Base-by-base conservation (phyloP, 441 rosid genomes). In the Eutrema salsugineum region DNA sequence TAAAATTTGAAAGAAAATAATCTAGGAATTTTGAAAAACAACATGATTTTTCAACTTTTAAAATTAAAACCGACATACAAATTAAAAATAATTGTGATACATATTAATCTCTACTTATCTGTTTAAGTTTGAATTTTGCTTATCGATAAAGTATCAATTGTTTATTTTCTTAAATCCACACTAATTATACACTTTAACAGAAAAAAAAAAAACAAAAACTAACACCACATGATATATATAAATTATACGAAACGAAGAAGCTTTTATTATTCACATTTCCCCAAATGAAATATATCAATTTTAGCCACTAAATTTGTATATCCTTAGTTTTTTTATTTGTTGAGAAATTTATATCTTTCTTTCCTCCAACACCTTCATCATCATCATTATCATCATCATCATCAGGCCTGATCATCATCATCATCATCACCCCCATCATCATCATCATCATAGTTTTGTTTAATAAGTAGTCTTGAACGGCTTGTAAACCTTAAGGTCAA, bases 401-500 rank as follows among this genome's bases (percentile, higher is more conserved):
- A n/a, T n/a, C n/a, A n/a, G n/a, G n/a, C n/a, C n/a, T n/a, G n/a
- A 27, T 40, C 62, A 3, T 53, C 42, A 3, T 47, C 30, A 46
- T 24, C 2, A 24, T 54, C 55, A n/a, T 56, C 56, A 44, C n/a
- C n/a, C n/a, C n/a, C 62, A 3, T 53, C 42, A 3, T 47, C 30
- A 46, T 24, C 2, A 24, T 54, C 55, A n/a, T 56, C 56, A 44
- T n/a, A 40, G 49, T 40, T 39, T 17, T 10, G 28, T 42, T 79
- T 33, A 79, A 43, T 79, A 79, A 55, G 36, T 66, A 15, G 82
- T 80, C 63, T 79, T 79, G 81, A 83, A 83, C 8, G 87, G 85
- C 69, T 12, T 78, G 71, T 77, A 83, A 46, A 60, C 77, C 78
- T 81, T 79, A 35, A 81, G 83, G 39, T 84, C 85, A 19, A 43